These are phyloP conservation scores for Acacia acuminata DNA, from an alignment of 306 rosid species.

Conservation along the genomic window DNA sequence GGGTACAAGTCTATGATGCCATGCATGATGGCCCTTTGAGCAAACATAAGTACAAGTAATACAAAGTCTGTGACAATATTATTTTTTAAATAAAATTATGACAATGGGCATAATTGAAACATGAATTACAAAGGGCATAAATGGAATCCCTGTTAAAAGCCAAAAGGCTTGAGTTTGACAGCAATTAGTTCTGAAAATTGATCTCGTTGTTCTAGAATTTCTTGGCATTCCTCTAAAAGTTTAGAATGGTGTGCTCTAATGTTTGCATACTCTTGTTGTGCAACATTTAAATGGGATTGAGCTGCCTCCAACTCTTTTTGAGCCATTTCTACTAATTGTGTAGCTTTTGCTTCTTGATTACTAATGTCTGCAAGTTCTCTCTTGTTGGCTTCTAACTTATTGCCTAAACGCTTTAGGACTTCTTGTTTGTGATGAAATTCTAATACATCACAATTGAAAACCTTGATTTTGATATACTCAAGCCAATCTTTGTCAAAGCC, in stretches of 20 bases:
- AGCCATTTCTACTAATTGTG: neutral
- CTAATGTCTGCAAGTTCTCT: neutral
- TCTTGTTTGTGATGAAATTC: neutral
- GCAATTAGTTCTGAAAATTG: neutral
- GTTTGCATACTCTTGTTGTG: neutral
- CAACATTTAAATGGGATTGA: neutral
- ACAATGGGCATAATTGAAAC: neutral
- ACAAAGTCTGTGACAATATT: neutral
- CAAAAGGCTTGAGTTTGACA: neutral
- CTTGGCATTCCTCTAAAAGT: neutral
- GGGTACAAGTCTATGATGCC: neutral
- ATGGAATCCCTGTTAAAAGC: neutral
- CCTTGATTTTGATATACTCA: neutral
- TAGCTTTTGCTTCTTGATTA: neutral
- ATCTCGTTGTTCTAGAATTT: neutral
- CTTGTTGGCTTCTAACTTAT: neutral
- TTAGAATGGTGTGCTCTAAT: neutral
- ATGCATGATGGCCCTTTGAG: neutral
- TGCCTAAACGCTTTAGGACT: neutral
- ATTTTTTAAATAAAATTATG: neutral
- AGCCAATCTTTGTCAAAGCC: neutral
- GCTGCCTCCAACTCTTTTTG: neutral
- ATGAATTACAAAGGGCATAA: neutral
- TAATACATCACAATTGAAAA: neutral
- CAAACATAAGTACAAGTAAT: neutral